phyloP scores from a whole-genome alignment of 1,284 basidiomycete genomes.

The Cutaneotrichosporon curvatum region DNA sequence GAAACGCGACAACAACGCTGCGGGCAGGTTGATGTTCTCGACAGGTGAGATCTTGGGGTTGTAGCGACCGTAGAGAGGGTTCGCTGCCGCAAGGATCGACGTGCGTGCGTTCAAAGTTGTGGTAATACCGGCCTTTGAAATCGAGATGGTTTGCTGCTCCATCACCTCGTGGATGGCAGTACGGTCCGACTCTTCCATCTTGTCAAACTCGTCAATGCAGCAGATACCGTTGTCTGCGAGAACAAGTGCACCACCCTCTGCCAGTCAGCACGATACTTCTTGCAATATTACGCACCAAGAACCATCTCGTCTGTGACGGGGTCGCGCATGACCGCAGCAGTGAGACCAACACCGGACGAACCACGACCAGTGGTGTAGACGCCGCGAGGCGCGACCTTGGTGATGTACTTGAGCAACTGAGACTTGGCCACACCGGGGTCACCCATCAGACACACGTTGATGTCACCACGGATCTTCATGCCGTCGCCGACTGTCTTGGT shows the following conservation, averaged over 20 bases:
- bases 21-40: constrained; percentile 98
- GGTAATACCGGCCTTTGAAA: constrained; percentile 98
- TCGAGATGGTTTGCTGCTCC: constrained; percentile 99
- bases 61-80: constrained; percentile 96
- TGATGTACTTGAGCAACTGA: constrained; percentile 95
- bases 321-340: constrained; percentile 97
- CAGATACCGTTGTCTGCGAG: constrained; percentile 99
- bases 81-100: constrained; percentile 95
- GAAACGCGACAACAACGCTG: constrained; percentile 90
- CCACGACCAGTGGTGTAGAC: constrained; percentile 98
- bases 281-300: constrained; percentile 58
- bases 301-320: constrained; percentile 99
- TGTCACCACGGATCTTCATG: constrained; percentile 96
- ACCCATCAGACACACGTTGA: constrained; percentile 98
- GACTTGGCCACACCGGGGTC: constrained; percentile 99
- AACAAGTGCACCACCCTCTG: constrained; percentile 97
- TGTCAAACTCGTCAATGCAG: constrained; percentile 99
- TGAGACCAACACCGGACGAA: constrained; percentile 95
- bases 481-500: constrained; percentile 93
- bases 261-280: constrained; percentile 1
- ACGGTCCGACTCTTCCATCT: constrained; percentile 97
- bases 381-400: constrained; percentile 93
- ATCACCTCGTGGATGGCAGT: constrained; percentile 99
- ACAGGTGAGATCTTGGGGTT: constrained; percentile 96
- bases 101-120: constrained; percentile 98